Evolutionary conservation across 1,284 basidiomycete genomes (phyloP).

Genomic region (Ustilago hordei): DNA sequence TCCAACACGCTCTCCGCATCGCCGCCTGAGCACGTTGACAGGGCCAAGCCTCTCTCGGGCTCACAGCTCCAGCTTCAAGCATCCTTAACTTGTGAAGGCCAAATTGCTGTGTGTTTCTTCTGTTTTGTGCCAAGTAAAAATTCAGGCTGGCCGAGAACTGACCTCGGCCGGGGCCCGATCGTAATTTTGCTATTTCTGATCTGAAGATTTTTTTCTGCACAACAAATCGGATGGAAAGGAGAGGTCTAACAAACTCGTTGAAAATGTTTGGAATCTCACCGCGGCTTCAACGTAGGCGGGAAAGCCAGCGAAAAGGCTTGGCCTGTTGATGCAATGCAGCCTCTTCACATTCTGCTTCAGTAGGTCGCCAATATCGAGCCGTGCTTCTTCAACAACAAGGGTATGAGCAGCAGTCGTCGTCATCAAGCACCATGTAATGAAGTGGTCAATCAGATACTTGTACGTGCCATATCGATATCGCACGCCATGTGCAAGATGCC

Average conservation of each 20-base stretch:
- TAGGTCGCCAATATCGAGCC: neutral
- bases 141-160: neutral
- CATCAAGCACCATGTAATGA: neutral
- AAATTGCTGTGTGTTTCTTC: neutral
- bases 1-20: slow-evolving; percentile 2
- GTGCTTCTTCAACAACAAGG: neutral
- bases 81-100: no score
- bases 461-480: neutral
- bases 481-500: neutral
- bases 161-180: slow-evolving; percentile 23
- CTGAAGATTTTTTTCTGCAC: neutral
- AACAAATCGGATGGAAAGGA: no score
- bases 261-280: neutral
- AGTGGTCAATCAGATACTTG: neutral
- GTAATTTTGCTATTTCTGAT: neutral
- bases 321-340: neutral
- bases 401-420: neutral
- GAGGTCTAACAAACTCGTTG: neutral
- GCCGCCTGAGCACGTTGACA: neutral
- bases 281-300: neutral
- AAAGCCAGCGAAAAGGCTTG: neutral
- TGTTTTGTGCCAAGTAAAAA: neutral
- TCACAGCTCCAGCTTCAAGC: no score
- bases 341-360: no score
- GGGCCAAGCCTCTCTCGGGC: neutral